Conservation (phyloP, 2,329 filamentous ascomycete species). For the Alternaria sp. region DNA sequence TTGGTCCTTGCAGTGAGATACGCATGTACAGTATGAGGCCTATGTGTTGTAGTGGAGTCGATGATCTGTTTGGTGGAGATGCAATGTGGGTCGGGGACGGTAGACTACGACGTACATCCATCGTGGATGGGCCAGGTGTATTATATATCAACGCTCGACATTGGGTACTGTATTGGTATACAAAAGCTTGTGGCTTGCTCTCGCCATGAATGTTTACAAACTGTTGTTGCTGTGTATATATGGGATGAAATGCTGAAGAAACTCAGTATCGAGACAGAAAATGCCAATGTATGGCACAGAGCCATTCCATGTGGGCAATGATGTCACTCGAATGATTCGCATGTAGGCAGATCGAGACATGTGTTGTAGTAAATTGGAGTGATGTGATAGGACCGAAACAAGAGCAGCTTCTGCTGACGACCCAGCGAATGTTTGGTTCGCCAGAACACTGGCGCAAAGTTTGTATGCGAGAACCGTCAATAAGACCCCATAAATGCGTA, state of each 20-base stretch:
- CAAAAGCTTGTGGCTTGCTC: not conserved
- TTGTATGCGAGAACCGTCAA: not conserved
- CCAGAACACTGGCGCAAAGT: not conserved
- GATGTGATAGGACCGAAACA: not conserved
- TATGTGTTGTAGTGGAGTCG: slow-evolving; percentile 1
- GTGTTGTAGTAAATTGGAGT: not conserved
- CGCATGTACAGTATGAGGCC: not conserved
- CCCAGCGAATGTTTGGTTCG: not conserved
- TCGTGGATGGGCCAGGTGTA: not conserved
- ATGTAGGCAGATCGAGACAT: not conserved
- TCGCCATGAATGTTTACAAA: not conserved
- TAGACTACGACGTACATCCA: not conserved
- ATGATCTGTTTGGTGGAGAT: not conserved
- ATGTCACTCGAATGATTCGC: not conserved
- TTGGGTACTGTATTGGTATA: not conserved
- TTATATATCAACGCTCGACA: not conserved
- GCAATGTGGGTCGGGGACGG: not conserved
- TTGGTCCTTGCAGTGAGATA: not conserved
- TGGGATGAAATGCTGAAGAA: not conserved
- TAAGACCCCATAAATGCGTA: not conserved
- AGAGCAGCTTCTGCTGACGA: not conserved
- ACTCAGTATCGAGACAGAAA: not conserved
- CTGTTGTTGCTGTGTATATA: not conserved
- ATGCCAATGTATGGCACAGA: not conserved
- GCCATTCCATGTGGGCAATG: not conserved